Evolutionary conservation across 345 rosid genomes (phyloP), one percentile per base, ranked within the genome.

Genomic region (Eucalyptus curtisii): DNA sequence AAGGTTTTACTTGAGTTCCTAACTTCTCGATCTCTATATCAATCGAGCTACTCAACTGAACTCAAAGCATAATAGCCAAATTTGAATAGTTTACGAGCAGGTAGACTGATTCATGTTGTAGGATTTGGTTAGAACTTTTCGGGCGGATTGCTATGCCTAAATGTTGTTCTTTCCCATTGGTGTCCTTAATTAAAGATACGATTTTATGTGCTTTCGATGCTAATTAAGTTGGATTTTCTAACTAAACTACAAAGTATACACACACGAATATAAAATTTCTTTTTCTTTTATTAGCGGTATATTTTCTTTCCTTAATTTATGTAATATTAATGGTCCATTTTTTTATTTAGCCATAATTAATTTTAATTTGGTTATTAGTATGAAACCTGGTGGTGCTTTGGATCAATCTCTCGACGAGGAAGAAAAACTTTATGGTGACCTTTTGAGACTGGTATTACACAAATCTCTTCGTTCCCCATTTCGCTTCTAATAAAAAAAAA

Each of bases 331-430:
- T 12, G 15, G 47, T 76, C 24, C 47, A 20, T 37, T 76, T 20
- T 71, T 76, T 61, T 11, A 13, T 13, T 1, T 7, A 40, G 4
- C 47, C 84, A 25, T 76, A 76, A 40, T 76, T 80, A 30, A 84
- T 76, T 86, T 71, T 49, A 86, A 50, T 61, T 88, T 90, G 86
- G 45, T 89, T 86, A 85, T 57, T 85, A 94, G 97, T 91, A 88
- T 91, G 49, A 90, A 90, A 12, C 85, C 92, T 42, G 94, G 93
- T 87, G 95, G 98, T 86, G 87, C 95, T 93, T 96, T 96, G 86
- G 99, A 96, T 89, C 93, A 89, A 92, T 93, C 96, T 86, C 93
- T 96, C 66, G 98, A 96, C 57, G 96, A 93, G 49, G 98, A 97
- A 91, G 97, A 97, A 87, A 92, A 90, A 86, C 66, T 88, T 55